Evolutionary conservation across 305 asterid species (phyloP), one percentile per base, ranked within the genome.

Genomic region (Withania somnifera): DNA sequence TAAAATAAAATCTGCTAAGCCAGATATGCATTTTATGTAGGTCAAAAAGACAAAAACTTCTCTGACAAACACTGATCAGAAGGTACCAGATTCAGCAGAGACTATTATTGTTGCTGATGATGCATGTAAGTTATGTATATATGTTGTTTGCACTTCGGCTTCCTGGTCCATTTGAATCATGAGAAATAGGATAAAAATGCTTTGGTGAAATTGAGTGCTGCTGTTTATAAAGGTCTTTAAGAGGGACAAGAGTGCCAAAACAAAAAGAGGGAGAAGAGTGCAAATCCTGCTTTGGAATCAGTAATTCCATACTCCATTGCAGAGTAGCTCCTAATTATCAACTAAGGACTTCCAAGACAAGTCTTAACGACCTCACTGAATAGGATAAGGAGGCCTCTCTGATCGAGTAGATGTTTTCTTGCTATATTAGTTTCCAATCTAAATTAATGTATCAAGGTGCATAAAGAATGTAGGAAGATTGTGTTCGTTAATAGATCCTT

Each of bases 11-110:
- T 6, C 15, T 45, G 40, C 79, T 73, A 32, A 45, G 78, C 40
- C 60, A 7, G 0, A 73, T 47, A 0, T 26, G 61, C 61, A 19
- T 52, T 67, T 63, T 63, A 8, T 82, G 85, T 87, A 93, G 99
- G 98, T 91, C 53, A 91, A 82, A 84, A 93, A 90, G 89, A 53
- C 91, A 20, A 90, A 91, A 89, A 81, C 97, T 86, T 87, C 93
- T 0, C 87, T 88, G 79, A 77, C 64, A 11, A 73, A 42, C 47
- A 20, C 17, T 60, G 89, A 85, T 75, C 81, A 83, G 69, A 86
- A 91, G 82, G 82, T 76, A 38, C 47, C 87, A 7, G 91, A 89
- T 61, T 85, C 78, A 45, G 80, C 47, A 13, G 88, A 84, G 51
- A 73, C 82, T 54, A 42, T 82, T 54, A 92, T 92, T 45, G 60